These are phyloP conservation scores for Lasiosphaeria miniovina DNA, from an alignment of 495 filamentous ascomycete genomes.

Conservation along the genomic window DNA sequence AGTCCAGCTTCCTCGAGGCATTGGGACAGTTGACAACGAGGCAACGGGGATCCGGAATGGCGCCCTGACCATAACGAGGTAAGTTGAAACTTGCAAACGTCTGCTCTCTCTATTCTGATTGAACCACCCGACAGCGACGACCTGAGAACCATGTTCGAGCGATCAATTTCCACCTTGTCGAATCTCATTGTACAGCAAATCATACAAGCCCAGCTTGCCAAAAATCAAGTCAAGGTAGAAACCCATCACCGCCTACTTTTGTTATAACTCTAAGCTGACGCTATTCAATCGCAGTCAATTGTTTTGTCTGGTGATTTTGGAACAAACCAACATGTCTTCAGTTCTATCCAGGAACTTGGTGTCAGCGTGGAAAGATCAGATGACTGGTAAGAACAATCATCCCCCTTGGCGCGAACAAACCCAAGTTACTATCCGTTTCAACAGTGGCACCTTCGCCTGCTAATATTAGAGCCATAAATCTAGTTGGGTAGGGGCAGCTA, in stretches of 20 bases:
- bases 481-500: neutral
- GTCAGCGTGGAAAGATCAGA: neutral
- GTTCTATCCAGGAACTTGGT: neutral
- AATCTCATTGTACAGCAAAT: neutral
- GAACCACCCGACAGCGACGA: neutral
- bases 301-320: neutral
- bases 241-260: no score
- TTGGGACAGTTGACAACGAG: neutral
- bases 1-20: conserved; percentile 4
- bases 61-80: neutral
- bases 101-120: neutral
- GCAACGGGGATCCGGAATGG: neutral
- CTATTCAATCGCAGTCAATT: neutral
- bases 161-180: neutral
- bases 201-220: neutral
- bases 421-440: no score
- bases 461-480: no score
- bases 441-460: no score
- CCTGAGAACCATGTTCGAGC: neutral
- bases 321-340: neutral
- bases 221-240: neutral
- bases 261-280: neutral
- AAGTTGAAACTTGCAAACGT: neutral
- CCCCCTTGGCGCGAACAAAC: no score
- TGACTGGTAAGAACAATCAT: neutral